Evolutionary conservation across 1,284 basidiomycete genomes (phyloP).

Genomic region (Nidula niveotomentosa): DNA sequence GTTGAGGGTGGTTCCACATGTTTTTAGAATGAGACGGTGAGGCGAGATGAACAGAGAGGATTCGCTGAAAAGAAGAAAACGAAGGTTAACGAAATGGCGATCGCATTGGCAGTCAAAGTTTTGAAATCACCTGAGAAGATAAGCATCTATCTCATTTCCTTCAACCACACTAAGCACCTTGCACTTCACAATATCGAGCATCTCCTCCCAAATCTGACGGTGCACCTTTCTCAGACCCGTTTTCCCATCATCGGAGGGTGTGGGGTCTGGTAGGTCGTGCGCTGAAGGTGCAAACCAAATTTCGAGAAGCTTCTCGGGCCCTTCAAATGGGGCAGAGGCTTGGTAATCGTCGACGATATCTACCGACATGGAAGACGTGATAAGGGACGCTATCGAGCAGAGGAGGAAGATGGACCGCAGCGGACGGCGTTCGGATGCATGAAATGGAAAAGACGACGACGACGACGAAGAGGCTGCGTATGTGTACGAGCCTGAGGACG

Average conservation of each 20-base stretch:
- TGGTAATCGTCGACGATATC: conserved; percentile 34
- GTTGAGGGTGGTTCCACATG: conserved; percentile 98
- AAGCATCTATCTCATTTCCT: conserved; percentile 91
- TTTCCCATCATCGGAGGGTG: conserved; percentile 35
- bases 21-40: conserved; percentile 97
- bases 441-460: conserved; percentile 33
- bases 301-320: conserved; percentile 97
- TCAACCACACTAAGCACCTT: conserved; percentile 92
- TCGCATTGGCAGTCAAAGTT: too few species aligned
- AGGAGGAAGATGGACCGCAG: conserved; percentile 36
- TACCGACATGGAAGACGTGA: conserved; percentile 24
- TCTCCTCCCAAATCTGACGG: conserved; percentile 88
- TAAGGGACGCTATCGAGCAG: conserved; percentile 55
- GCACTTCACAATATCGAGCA: conserved; percentile 97
- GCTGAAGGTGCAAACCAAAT: conserved; percentile 93
- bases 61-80: conserved; percentile 61
- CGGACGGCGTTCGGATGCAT: conserved; percentile 56
- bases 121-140: conserved; percentile 80
- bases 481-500: conserved; percentile 4
- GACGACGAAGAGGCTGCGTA: conserved; percentile 8
- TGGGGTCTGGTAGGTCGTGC: conserved; percentile 51
- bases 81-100: conserved; percentile 2
- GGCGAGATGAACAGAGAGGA: conserved; percentile 96
- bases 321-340: conserved; percentile 69
- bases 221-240: conserved; percentile 80